phyloP scores from a whole-genome alignment of 768 basidiomycete genomes.

The Saitozyma podzolica region DNA sequence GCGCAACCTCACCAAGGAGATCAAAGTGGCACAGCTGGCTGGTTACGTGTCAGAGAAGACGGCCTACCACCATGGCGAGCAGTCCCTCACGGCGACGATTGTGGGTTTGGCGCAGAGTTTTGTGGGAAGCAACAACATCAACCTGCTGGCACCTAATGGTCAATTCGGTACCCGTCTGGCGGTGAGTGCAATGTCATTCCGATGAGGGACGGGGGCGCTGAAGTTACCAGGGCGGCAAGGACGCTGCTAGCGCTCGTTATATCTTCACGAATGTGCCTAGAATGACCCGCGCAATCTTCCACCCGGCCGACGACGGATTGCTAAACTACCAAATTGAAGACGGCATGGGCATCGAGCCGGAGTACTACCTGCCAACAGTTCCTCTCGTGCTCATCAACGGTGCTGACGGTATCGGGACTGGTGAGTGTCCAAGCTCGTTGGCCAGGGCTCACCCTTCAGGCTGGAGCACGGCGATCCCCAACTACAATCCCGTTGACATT shows the following conservation, averaged over 20 bases:
- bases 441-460: slow-evolving; percentile 56
- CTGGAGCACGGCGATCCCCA: slow-evolving; percentile 91
- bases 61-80: slow-evolving; percentile 95
- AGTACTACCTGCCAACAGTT: slow-evolving; percentile 86
- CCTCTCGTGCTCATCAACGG: slow-evolving; percentile 91
- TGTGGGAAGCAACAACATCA: slow-evolving; percentile 94
- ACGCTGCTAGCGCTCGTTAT: slow-evolving; percentile 94
- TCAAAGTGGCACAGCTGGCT: slow-evolving; percentile 92
- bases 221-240: slow-evolving; percentile 76
- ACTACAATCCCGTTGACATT: slow-evolving; percentile 88
- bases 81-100: slow-evolving; percentile 81
- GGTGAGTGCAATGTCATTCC: slow-evolving; percentile 9
- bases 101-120: slow-evolving; percentile 90
- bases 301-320: slow-evolving; percentile 81
- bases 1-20: slow-evolving; percentile 83
- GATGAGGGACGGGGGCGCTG: slow-evolving; percentile 3
- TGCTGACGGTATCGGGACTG: slow-evolving; percentile 95
- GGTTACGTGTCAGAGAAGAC: slow-evolving; percentile 94
- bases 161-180: slow-evolving; percentile 84
- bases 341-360: slow-evolving; percentile 80
- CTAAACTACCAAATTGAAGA: slow-evolving; percentile 84
- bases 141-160: slow-evolving; percentile 80
- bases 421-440: slow-evolving; percentile 54
- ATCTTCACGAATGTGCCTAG: slow-evolving; percentile 80
- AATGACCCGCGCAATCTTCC: slow-evolving; percentile 74